Percentiles rank a stretch among this genome's conserved stretches.
phyloP scores from a whole-genome alignment of 139 green algal genomes.

The Chlorella sp. region DNA sequence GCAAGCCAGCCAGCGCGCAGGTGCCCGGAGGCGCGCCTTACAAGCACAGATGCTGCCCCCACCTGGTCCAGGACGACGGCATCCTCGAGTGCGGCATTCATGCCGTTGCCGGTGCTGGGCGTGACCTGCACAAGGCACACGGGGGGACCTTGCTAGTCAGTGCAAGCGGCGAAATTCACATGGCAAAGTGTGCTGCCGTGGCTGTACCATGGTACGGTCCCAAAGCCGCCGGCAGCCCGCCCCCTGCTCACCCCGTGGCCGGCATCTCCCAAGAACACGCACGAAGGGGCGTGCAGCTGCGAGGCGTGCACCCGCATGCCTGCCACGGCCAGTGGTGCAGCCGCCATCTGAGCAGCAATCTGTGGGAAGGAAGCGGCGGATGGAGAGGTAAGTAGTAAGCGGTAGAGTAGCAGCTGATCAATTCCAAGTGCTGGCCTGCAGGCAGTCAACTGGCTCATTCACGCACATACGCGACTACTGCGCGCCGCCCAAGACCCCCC shows the following conservation, averaged over 20 bases:
- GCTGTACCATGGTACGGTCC: too few relatives aligned
- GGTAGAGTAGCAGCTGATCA: too few relatives aligned
- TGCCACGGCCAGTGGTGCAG: background rate
- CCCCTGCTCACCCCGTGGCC: background rate
- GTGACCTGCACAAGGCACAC: background rate
- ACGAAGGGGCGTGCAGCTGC: background rate
- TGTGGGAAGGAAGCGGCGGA: background rate
- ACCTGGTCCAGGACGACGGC: background rate
- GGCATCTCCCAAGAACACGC: background rate
- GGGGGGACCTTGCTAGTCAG: too few relatives aligned
- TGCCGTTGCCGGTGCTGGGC: conserved; percentile 8
- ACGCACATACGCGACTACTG: too few relatives aligned
- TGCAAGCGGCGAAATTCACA: too few relatives aligned
- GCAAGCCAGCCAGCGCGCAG: too few relatives aligned
- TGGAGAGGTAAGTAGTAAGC: background rate
- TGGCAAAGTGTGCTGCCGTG: too few relatives aligned
- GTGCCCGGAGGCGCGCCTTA: too few relatives aligned
- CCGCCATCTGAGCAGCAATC: background rate
- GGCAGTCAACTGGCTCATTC: too few relatives aligned
- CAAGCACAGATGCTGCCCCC: background rate
- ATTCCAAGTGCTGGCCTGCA: too few relatives aligned
- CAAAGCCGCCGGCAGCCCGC: too few relatives aligned
- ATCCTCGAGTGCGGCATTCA: background rate
- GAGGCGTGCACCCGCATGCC: background rate
- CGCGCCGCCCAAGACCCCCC: too few relatives aligned